Base-by-base conservation (phyloP, 139 green algal genomes). In the Chlorella sp. region DNA sequence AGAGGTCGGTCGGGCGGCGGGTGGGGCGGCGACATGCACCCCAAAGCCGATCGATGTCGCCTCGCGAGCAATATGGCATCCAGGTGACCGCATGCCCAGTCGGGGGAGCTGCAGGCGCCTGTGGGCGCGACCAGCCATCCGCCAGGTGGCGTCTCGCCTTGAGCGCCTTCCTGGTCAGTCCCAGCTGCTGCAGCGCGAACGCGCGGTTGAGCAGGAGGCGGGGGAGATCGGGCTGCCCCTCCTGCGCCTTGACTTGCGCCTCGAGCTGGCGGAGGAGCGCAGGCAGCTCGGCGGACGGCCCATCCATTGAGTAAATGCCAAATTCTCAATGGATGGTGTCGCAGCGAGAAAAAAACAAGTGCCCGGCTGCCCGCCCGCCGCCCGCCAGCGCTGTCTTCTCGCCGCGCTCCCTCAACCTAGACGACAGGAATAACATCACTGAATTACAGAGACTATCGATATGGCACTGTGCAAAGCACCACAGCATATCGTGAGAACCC, bases 101-200 rank as follows among this genome's bases (percentile, higher is more conserved):
- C 27, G 45, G 23, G 17, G 1, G 23, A 29, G 27, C 21, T 21
- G 12, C 19, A 1, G 29, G n/a, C 19, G 27, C 17, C 29, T 19
- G n/a, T 46, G 15, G 23, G 19, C 61, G 45, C 62, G 61, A 72
- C 43, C 21, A 72, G 27, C 19, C 27, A 46, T 35, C 15, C 27
- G 12, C 17, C 62, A 46, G 12, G 15, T 35, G 61, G 25, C 23
- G 5, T 35, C 74, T 9, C 7, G 92, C 90, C 90, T 95, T 95
- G n/a, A 93, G 61, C 2, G 91, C 91, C 77, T 95, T 93, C 6
- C 91, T 63, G 31, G 89, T 83, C 0, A 95, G 73, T 29, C 90
- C 80, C 31, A 95, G 70, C 31, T 81, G 77, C 23, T 93, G 83
- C 38, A 94, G 70, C 67, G 84, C 93, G 8, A 83, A 79, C 0